Conservation (phyloP, 2,329 filamentous ascomycete genomes). For the Epichloe baconii region DNA sequence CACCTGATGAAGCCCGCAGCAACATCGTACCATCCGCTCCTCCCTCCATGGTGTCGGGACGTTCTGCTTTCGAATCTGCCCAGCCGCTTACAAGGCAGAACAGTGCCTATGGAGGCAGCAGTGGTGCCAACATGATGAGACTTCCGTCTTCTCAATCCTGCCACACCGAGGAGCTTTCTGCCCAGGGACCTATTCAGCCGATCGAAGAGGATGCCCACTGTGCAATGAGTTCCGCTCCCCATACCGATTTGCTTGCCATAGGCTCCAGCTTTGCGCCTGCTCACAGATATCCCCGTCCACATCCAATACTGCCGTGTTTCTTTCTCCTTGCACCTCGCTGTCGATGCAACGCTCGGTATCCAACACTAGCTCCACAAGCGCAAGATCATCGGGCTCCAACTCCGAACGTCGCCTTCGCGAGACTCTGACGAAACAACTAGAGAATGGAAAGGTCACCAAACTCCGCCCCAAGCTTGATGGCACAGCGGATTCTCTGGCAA, state of each 20-base stretch:
- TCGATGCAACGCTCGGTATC: slow-evolving; percentile 38
- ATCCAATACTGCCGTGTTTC: background rate
- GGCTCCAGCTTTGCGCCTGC: slow-evolving; percentile 20
- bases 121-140: slow-evolving; percentile 23
- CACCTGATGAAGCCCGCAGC: slow-evolving; percentile 12
- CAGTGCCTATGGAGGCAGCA: slow-evolving; percentile 23
- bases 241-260: slow-evolving; percentile 21
- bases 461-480: slow-evolving; percentile 33
- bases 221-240: slow-evolving; percentile 18
- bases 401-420: slow-evolving; percentile 34
- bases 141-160: slow-evolving; percentile 26
- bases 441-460: slow-evolving; percentile 24
- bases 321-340: background rate
- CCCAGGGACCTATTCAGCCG: slow-evolving; percentile 11
- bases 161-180: slow-evolving; percentile 6
- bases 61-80: slow-evolving; percentile 23
- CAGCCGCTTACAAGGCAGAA: slow-evolving; percentile 30
- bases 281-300: slow-evolving; percentile 18
- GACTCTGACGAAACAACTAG: slow-evolving; percentile 31
- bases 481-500: slow-evolving; percentile 1
- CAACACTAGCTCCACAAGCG: slow-evolving; percentile 27
- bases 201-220: slow-evolving; percentile 9
- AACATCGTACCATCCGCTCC: slow-evolving; percentile 20
- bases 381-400: slow-evolving; percentile 30
- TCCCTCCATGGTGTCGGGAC: slow-evolving; percentile 30